Conservation (phyloP, 768 basidiomycete species). For the Hericium coralloides region DNA sequence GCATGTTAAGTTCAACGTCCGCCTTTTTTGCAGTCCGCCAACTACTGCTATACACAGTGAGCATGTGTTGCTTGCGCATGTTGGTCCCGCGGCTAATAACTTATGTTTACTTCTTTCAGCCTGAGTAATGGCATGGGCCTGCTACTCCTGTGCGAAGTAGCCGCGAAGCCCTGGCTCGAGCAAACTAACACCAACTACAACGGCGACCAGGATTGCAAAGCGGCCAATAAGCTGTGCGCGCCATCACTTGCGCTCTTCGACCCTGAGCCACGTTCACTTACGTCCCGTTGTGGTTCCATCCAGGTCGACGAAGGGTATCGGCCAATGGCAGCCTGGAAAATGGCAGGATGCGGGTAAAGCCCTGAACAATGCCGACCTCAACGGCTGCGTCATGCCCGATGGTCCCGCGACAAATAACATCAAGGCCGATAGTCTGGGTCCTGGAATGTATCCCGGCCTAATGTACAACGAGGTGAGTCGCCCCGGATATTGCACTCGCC, state of each 20-base stretch:
- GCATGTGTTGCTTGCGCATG: constrained; percentile 12
- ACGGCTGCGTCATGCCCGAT: constrained; percentile 54
- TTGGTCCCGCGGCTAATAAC: constrained; percentile 3
- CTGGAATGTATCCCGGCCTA: constrained; percentile 17
- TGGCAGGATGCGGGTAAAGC: constrained; percentile 55
- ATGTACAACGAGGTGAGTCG: constrained; percentile 49
- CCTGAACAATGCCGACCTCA: constrained; percentile 37
- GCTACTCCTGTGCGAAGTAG: constrained; percentile 55
- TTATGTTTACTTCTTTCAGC: constrained; percentile 18
- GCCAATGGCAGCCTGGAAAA: constrained; percentile 38
- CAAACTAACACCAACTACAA: constrained; percentile 35
- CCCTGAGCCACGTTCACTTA: background rate
- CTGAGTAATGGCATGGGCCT: constrained; percentile 43
- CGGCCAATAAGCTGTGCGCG: constrained; percentile 28
- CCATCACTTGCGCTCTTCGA: background rate
- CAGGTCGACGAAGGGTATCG: constrained; percentile 49
- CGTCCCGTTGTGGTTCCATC: background rate
- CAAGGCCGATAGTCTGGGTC: constrained; percentile 10
- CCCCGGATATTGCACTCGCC: background rate
- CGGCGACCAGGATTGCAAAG: constrained; percentile 30
- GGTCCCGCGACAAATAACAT: constrained; percentile 30
- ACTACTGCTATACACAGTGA: constrained; percentile 44
- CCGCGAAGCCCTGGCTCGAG: constrained; percentile 47
- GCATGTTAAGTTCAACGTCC: background rate
- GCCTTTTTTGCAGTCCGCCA: constrained; percentile 34